Conservation (phyloP, 2,329 filamentous ascomycete species). For the Neofusicoccum sp. region DNA sequence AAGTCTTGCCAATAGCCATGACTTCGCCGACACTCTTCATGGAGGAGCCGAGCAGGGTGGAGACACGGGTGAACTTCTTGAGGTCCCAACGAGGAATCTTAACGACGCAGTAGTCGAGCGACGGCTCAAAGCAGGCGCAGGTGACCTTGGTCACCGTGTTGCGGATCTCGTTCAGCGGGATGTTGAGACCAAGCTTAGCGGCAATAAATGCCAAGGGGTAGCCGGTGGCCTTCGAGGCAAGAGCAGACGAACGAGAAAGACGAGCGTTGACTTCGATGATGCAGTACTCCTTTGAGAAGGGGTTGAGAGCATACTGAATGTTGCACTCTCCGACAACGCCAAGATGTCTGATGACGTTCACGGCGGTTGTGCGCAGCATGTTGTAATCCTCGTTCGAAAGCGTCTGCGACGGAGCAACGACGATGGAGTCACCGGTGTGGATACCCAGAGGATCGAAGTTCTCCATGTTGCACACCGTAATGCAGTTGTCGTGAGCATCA, state of each 20-base stretch:
- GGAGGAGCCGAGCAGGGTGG: conserved; percentile 90
- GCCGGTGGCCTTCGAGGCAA: conserved; percentile 95
- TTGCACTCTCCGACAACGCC: conserved; percentile 99
- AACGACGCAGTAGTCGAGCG: conserved; percentile 94
- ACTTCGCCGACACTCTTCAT: conserved; percentile 99
- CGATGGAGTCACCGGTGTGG: conserved; percentile 96
- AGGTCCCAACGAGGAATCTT: conserved; percentile 99
- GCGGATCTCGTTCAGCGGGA: conserved; percentile 92
- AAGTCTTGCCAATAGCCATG: conserved; percentile 95
- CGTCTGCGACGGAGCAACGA: conserved; percentile 95
- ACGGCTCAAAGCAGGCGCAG: conserved; percentile 97
- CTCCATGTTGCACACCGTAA: conserved; percentile 99
- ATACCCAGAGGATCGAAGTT: conserved; percentile 99
- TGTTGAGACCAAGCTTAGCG: conserved; percentile 91
- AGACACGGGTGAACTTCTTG: conserved; percentile 98
- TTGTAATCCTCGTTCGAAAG: conserved; percentile 98
- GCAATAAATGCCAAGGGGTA: conserved; percentile 96
- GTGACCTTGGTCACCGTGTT: conserved; percentile 96
- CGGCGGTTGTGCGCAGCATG: conserved; percentile 94
- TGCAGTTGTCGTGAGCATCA: conserved; percentile 94
- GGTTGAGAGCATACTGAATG: conserved; percentile 96
- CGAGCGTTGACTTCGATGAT: conserved; percentile 99
- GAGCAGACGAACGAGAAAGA: conserved; percentile 88
- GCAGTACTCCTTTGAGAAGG: conserved; percentile 93
- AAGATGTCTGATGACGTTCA: conserved; percentile 95